Base-by-base conservation (phyloP, 2,329 filamentous ascomycete species). In the Aspergillus fumigatus region DNA sequence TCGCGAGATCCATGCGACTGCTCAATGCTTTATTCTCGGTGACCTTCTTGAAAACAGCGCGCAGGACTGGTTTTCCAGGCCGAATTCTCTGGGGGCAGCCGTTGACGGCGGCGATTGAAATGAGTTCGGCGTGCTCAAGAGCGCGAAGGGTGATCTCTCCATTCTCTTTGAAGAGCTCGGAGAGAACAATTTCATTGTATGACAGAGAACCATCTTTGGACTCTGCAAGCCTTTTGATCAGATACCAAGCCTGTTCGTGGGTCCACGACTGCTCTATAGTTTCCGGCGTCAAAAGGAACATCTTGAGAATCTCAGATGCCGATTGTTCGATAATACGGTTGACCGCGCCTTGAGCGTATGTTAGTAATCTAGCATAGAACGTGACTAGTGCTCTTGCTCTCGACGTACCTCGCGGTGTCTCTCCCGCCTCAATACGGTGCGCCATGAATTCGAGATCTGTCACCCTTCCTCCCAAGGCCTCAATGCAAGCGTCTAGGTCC, bases 381-480 rank as follows among this genome's bases (percentile, higher is more conserved):
- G n/a, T 7, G 4, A 27, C 17, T n/a, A 5, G 10, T 21, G 11
- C 11, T 6, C 19, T n/a, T 21, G 11, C 11, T 6, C 19, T n/a
- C 17, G 25, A 59, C 60, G n/a, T 65, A 77, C 77, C 82, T 61
- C 82, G 83, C 0, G 94, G 94, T 2, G 83, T 88, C 71, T 97
- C 92, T 17, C 94, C 93, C 0, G 88, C 86, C 74, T 91, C 90
- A 65, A 99, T 88, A 19, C 94, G 84, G 38, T 93, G 86, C n/a
- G 92, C 89, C 47, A 99, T 84, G 68, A 94, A 95, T 70, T 97
- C 93, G 21, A 99, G 86, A 68, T 99, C 94, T 0, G 92, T 96
- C n/a, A 99, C 82, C 3, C 94, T 89, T 1, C 94, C 94, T 23
- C 94, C 94, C 1, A 99, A 82, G 0, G 87, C 83, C 27, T 86